Evolutionary conservation across 2,329 filamentous ascomycete species (phyloP).

Genomic region (Beauveria asiatica): DNA sequence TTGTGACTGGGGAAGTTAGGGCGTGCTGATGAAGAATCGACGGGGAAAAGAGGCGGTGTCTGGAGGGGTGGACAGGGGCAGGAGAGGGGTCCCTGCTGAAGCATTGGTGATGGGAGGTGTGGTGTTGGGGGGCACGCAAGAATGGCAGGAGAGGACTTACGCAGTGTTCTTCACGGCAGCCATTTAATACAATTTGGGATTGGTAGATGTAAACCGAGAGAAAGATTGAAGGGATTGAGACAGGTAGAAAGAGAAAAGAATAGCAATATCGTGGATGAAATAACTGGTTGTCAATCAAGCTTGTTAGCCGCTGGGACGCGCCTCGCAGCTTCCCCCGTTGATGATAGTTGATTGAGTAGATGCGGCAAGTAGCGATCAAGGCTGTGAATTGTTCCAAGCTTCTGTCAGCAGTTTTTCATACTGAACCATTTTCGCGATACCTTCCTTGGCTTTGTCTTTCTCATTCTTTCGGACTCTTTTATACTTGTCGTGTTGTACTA

Average conservation of each 20-base stretch:
- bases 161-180: conserved; percentile 21
- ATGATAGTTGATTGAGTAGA: too few relatives aligned
- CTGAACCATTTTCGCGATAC: too few relatives aligned
- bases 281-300: background rate
- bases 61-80: background rate
- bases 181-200: conserved; percentile 15
- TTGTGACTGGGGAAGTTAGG: conserved; percentile 23
- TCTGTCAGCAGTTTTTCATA: too few relatives aligned
- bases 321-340: background rate
- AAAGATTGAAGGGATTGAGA: background rate
- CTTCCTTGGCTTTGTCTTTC: too few relatives aligned
- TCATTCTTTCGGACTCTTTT: too few relatives aligned
- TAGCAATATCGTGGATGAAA: background rate
- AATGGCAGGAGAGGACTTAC: conserved; percentile 11
- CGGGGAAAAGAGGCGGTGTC: background rate
- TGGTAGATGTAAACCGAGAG: background rate
- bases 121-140: conserved; percentile 9
- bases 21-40: too few relatives aligned
- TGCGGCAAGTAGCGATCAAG: too few relatives aligned
- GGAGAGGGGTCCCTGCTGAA: background rate
- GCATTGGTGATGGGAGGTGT: background rate
- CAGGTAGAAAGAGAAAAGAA: background rate
- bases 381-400: too few relatives aligned
- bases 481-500: too few relatives aligned
- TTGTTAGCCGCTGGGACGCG: background rate